phyloP scores from a whole-genome alignment of 768 basidiomycete genomes.

The Suillus discolor region DNA sequence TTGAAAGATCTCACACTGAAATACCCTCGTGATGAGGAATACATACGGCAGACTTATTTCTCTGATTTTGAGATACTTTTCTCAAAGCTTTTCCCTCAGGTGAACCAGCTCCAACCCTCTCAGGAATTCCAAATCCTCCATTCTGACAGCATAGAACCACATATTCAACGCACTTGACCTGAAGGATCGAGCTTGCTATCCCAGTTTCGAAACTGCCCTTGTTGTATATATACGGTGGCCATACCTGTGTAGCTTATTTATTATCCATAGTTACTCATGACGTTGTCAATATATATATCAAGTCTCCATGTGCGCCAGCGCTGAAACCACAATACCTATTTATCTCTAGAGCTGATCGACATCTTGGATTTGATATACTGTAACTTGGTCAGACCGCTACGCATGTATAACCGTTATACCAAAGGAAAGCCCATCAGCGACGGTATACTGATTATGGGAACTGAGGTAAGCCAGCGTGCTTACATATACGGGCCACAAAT shows the following conservation, averaged over 20 bases:
- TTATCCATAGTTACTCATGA: not conserved
- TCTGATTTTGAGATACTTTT: not conserved
- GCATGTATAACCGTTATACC: too few relatives aligned
- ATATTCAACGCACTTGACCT: not conserved
- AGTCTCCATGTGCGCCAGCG: not conserved
- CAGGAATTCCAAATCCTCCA: not conserved
- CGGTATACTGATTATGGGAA: too few relatives aligned
- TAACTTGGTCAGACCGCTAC: too few relatives aligned
- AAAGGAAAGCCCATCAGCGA: too few relatives aligned
- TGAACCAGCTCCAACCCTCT: not conserved
- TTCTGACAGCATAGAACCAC: not conserved
- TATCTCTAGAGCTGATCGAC: not conserved
- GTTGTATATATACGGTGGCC: not conserved
- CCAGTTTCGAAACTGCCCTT: not conserved
- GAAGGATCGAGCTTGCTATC: not conserved
- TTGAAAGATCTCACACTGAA: not conserved
- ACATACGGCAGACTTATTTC: not conserved
- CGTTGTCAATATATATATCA: not conserved
- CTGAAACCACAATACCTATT: too few relatives aligned
- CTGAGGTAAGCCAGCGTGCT: too few relatives aligned
- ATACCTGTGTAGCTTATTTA: not conserved
- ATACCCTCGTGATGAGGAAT: not conserved
- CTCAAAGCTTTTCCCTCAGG: not conserved
- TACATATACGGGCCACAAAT: too few relatives aligned
- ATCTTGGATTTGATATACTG: not conserved